A percentile compares a stretch with the other conserved stretches of the same genome.
Conservation (phyloP, 2,329 filamentous ascomycete species). For the Colletotrichum caudatum region DNA sequence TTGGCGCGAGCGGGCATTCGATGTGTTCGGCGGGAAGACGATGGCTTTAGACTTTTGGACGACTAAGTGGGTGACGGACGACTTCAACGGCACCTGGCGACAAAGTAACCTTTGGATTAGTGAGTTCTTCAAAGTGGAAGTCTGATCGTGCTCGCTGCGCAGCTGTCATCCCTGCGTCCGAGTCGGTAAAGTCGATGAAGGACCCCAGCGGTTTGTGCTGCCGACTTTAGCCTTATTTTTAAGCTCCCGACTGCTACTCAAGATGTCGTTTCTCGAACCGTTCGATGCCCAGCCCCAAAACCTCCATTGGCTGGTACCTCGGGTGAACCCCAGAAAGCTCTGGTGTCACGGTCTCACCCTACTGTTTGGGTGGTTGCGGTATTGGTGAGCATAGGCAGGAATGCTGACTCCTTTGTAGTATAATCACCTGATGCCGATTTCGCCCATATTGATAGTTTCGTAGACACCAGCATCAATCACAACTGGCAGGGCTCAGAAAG, state of each 20-base stretch:
- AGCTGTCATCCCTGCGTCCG: not conserved
- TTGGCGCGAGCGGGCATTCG: not conserved
- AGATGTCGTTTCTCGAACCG: slow-evolving; percentile 32
- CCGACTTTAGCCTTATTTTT: not conserved
- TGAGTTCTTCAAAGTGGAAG: not conserved
- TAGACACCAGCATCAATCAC: slow-evolving; percentile 72
- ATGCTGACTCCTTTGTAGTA: slow-evolving; percentile 59
- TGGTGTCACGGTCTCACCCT: slow-evolving; percentile 44
- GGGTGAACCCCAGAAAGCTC: slow-evolving; percentile 43
- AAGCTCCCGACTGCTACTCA: not conserved
- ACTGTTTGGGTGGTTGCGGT: slow-evolving; percentile 46
- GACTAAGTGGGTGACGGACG: not conserved
- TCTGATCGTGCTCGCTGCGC: not conserved
- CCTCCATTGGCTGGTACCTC: slow-evolving; percentile 44
- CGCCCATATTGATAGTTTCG: slow-evolving; percentile 72
- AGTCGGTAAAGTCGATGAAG: not conserved
- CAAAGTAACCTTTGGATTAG: not conserved
- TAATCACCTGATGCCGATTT: slow-evolving; percentile 67
- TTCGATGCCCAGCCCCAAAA: slow-evolving; percentile 31
- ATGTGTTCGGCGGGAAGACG: not conserved
- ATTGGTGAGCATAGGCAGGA: slow-evolving; percentile 44
- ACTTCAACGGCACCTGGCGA: not conserved
- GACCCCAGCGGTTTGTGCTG: not conserved
- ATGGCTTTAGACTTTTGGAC: not conserved
- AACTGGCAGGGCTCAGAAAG: slow-evolving; percentile 67